These are phyloP conservation scores for Fusarium sp. DNA, from an alignment of 2,329 filamentous ascomycete species.

Conservation along the genomic window DNA sequence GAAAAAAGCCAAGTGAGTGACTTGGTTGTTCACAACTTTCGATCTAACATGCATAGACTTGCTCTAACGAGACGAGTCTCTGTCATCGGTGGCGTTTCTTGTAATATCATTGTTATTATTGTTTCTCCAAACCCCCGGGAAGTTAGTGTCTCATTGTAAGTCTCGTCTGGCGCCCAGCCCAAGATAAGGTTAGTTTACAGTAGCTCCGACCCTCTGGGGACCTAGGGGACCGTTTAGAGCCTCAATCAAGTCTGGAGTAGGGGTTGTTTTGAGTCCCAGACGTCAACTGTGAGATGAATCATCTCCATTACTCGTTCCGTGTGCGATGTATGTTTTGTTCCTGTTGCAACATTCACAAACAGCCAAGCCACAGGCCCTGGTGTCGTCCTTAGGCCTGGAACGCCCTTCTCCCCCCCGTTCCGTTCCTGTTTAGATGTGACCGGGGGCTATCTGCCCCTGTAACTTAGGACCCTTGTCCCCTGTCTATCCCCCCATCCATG, in stretches of 20 bases:
- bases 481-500: slow-evolving; percentile 17
- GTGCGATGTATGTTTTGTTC: slow-evolving; percentile 38
- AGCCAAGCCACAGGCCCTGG: slow-evolving; percentile 29
- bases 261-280: slow-evolving; percentile 39
- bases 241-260: slow-evolving; percentile 23
- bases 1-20: neutral
- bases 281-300: slow-evolving; percentile 35
- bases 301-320: slow-evolving; percentile 31
- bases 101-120: slow-evolving; percentile 13
- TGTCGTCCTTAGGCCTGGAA: slow-evolving; percentile 34
- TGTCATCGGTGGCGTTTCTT: slow-evolving; percentile 36
- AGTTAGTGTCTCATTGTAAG: slow-evolving; percentile 30
- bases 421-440: slow-evolving; percentile 21
- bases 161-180: slow-evolving; percentile 30
- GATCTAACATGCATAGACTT: too few relatives aligned
- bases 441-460: neutral
- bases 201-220: neutral
- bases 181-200: slow-evolving; percentile 18
- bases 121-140: slow-evolving; percentile 17
- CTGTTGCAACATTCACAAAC: slow-evolving; percentile 31
- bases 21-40: too few relatives aligned
- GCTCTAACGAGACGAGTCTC: neutral
- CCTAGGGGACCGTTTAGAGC: slow-evolving; percentile 8
- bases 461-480: slow-evolving; percentile 1
- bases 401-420: slow-evolving; percentile 20